Percentiles rank a stretch among this genome's conserved stretches.
Conservation (phyloP, 139 green algal genomes). For the Chlorella sp. region DNA sequence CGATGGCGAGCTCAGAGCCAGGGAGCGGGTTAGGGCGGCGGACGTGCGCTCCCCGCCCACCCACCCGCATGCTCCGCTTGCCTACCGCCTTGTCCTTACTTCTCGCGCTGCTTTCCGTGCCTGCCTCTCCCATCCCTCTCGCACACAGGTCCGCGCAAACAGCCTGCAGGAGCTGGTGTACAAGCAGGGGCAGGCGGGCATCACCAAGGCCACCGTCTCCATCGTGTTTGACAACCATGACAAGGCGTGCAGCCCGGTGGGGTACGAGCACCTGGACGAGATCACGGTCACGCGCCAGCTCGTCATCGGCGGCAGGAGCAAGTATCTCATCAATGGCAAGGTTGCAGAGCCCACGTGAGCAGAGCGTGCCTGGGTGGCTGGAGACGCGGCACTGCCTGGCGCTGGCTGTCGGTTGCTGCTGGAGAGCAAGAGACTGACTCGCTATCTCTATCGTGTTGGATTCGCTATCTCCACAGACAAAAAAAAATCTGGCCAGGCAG, state of each 20-base stretch:
- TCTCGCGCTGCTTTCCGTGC: neutral
- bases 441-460: too few species aligned
- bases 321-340: slow-evolving; percentile 98
- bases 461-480: too few species aligned
- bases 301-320: slow-evolving; percentile 95
- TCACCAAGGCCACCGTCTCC: slow-evolving; percentile 97
- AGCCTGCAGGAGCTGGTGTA: slow-evolving; percentile 98
- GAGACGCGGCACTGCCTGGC: too few species aligned
- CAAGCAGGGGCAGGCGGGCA: slow-evolving; percentile 96
- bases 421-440: too few species aligned
- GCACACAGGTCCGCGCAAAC: slow-evolving; percentile 89
- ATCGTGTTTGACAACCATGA: slow-evolving; percentile 97
- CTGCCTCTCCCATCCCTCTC: neutral
- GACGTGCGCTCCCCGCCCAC: too few species aligned
- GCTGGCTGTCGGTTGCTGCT: neutral
- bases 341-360: slow-evolving; percentile 83
- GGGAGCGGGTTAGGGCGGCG: too few species aligned
- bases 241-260: slow-evolving; percentile 73
- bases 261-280: slow-evolving; percentile 92
- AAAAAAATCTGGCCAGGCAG: too few species aligned
- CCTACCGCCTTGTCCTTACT: too few species aligned
- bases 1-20: too few species aligned
- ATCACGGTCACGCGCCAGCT: slow-evolving; percentile 96
- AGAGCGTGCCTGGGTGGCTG: too few species aligned
- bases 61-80: too few species aligned